Conservation (phyloP, 192 early-diverging fungal species). For the Umbelopsis sp. region DNA sequence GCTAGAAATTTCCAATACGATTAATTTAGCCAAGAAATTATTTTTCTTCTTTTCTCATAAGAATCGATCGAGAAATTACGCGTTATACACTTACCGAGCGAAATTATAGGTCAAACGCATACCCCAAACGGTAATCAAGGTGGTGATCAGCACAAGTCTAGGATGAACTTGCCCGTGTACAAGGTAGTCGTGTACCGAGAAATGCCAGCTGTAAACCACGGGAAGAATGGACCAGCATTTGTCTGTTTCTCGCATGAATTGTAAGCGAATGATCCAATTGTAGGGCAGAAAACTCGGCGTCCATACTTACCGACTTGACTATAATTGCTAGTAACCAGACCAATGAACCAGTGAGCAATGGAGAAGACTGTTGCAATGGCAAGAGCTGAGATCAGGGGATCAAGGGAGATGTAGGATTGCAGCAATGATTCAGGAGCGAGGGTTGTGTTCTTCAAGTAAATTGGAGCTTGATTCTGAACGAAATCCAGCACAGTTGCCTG, state of each 20-base stretch:
- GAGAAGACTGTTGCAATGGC: slow-evolving; percentile 21
- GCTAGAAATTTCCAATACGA: slow-evolving; percentile 27
- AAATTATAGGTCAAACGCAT: slow-evolving; percentile 79
- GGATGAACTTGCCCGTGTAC: slow-evolving; percentile 35
- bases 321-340: slow-evolving; percentile 45
- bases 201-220: slow-evolving; percentile 58
- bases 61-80: background rate
- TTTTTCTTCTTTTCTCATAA: background rate
- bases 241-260: slow-evolving; percentile 46
- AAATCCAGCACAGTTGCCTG: slow-evolving; percentile 7
- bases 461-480: background rate
- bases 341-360: slow-evolving; percentile 40
- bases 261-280: background rate
- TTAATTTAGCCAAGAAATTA: background rate
- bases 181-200: slow-evolving; percentile 50
- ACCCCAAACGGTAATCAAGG: slow-evolving; percentile 69
- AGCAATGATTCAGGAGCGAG: slow-evolving; percentile 4
- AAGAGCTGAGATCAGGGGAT: slow-evolving; percentile 43
- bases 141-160: slow-evolving; percentile 42
- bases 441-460: background rate
- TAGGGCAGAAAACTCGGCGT: background rate
- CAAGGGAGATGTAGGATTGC: slow-evolving; percentile 33
- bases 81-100: slow-evolving; percentile 31
- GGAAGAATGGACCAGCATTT: slow-evolving; percentile 80
- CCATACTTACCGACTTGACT: slow-evolving; percentile 43